Base-by-base conservation (phyloP, 371 early-diverging fungal species). In the Parasitella parasitica region DNA sequence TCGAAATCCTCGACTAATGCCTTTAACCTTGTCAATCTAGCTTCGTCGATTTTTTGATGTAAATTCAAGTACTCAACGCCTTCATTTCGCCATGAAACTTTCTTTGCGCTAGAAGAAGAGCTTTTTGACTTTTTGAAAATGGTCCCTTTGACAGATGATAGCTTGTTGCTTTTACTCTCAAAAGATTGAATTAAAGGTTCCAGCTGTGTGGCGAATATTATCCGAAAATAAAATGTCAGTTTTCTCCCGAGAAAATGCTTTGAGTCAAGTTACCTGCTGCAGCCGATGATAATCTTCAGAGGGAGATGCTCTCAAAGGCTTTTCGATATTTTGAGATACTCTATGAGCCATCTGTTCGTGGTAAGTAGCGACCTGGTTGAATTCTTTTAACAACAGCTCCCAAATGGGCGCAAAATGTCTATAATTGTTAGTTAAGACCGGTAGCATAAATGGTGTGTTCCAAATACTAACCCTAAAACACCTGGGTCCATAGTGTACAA, bases 21-120 rank as follows among this genome's bases (percentile, higher is more conserved):
- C 61, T 82, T 80, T 20, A 83, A 12, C 30, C 67, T 59, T 3
- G 69, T 63, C 39, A 76, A 73, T 9, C 86, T 78, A 27, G 70
- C 49, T 49, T 82, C 77, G 60, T 86, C 86, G 26, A 82, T 62
- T 9, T 60, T 32, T 72, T 84, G 82, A 52, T 74, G 74, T 72
- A 64, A 49, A 26, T 36, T 28, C n/a, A 64, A 48, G 26, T 64
- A 64, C 4, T 59, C 64, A 7, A 52, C 38, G 37, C 59, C 59
- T 53, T 64, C 48, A 11, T 53, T 57, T 37, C 54, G 54, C 61
- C 61, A 61, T 22, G 16, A 27, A 3, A 4, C 32, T 8, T 38
- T 43, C 35, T 51, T 27, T 46, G 46, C 24, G 2, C 24, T 18
- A 12, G 46, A 46, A 12, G 46, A 24, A 9, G 24, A 46, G 18